phyloP scores from a whole-genome alignment of 192 early-diverging fungal species.

The Coemansia sp. region DNA sequence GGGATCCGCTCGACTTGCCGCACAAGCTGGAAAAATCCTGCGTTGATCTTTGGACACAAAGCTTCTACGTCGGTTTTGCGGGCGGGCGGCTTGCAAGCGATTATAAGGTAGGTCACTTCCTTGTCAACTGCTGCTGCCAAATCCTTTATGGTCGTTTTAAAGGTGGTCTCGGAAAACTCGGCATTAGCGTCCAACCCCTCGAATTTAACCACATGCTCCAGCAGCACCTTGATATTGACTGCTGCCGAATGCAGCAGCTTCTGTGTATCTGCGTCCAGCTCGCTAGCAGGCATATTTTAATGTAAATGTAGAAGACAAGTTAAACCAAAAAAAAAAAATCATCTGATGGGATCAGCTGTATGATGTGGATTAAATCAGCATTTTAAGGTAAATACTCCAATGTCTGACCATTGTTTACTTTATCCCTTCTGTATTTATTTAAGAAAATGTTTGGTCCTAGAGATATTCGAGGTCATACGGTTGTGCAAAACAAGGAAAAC shows the following conservation, averaged over 20 bases:
- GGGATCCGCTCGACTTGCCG: constrained; percentile 28
- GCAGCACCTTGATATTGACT: constrained; percentile 21
- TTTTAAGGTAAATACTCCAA: neutral
- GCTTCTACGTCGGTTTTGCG: constrained; percentile 27
- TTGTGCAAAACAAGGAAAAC: constrained; percentile 42
- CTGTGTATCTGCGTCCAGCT: constrained; percentile 30
- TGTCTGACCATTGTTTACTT: neutral
- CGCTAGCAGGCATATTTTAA: constrained; percentile 8
- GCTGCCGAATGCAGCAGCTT: constrained; percentile 27
- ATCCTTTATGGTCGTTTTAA: constrained; percentile 22
- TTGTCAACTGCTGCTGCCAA: constrained; percentile 42
- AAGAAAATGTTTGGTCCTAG: constrained; percentile 32
- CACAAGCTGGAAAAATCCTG: constrained; percentile 46
- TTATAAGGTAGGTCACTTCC: constrained; percentile 43
- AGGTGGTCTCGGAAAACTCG: constrained; percentile 22
- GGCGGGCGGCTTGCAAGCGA: constrained; percentile 49
- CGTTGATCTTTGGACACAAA: constrained; percentile 48
- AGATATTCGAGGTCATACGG: constrained; percentile 14
- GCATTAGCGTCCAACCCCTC: constrained; percentile 25
- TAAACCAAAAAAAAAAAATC: neutral
- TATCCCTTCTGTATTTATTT: constrained; percentile 1
- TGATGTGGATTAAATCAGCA: neutral
- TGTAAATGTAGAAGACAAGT: neutral
- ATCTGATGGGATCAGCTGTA: neutral
- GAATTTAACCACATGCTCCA: constrained; percentile 28